Conservation (phyloP, 805 yeast species). For the Yamadazyma scolyti region DNA sequence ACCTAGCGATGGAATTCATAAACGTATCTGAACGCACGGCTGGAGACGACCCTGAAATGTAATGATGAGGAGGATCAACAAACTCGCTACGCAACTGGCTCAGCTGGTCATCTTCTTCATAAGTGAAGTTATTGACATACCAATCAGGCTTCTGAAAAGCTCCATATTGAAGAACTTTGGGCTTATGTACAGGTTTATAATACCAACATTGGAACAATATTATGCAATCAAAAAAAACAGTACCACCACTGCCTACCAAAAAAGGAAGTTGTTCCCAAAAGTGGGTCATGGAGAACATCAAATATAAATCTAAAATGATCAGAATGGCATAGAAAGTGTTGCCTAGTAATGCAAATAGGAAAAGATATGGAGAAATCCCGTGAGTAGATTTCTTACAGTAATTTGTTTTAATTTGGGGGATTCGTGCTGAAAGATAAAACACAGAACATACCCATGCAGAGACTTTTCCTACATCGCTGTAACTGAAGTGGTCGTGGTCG, state of each 20-base stretch:
- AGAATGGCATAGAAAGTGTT: slow-evolving; percentile 33
- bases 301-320: slow-evolving; percentile 24
- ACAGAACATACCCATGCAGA: slow-evolving; percentile 32
- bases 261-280: slow-evolving; percentile 74
- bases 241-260: slow-evolving; percentile 77
- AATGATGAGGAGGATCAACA: slow-evolving; percentile 16
- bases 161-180: neutral
- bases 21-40: slow-evolving; percentile 1
- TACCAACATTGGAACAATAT: slow-evolving; percentile 33
- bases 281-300: slow-evolving; percentile 19
- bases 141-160: slow-evolving; percentile 37
- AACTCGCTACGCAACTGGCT: no score
- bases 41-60: slow-evolving; percentile 9
- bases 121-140: slow-evolving; percentile 25
- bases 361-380: slow-evolving; percentile 32
- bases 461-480: slow-evolving; percentile 18
- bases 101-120: slow-evolving; percentile 10
- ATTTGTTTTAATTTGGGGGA: slow-evolving; percentile 35
- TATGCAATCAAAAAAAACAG: slow-evolving; percentile 54
- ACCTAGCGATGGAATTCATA: slow-evolving; percentile 3
- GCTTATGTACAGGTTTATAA: slow-evolving; percentile 2
- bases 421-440: slow-evolving; percentile 28
- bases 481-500: neutral
- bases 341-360: slow-evolving; percentile 34
- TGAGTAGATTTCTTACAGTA: slow-evolving; percentile 24